Conservation (phyloP, 2,329 filamentous ascomycete genomes). For the Phaeosphaeriaceae sp. region DNA sequence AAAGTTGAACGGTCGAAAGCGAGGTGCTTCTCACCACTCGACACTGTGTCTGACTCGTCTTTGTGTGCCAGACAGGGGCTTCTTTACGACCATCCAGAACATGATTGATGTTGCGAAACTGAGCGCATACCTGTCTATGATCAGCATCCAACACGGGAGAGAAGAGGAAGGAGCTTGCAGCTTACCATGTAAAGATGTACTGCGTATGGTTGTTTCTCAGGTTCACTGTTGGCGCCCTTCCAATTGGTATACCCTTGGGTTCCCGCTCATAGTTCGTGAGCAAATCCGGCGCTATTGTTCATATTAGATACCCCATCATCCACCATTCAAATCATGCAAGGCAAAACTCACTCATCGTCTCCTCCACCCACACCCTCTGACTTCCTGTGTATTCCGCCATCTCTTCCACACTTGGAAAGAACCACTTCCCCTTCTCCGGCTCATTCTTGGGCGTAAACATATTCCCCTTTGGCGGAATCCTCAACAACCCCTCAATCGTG, state of each 20-base stretch:
- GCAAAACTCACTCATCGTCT: conserved; percentile 78
- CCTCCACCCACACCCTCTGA: conserved; percentile 92
- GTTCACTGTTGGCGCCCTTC: conserved; percentile 86
- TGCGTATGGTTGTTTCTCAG: conserved; percentile 95
- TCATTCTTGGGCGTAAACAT: conserved; percentile 93
- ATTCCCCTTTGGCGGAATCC: conserved; percentile 96
- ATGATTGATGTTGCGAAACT: conserved; percentile 87
- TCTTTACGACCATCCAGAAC: conserved; percentile 94
- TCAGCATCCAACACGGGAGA: conserved; percentile 18
- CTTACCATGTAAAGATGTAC: conserved; percentile 98
- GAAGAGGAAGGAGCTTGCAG: background rate
- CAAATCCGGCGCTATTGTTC: conserved; percentile 73
- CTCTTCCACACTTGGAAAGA: conserved; percentile 91
- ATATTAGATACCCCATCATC: conserved; percentile 37
- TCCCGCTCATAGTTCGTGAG: conserved; percentile 77
- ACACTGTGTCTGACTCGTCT: conserved; percentile 78
- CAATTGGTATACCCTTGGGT: conserved; percentile 85
- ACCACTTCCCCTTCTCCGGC: conserved; percentile 84
- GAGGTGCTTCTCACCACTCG: conserved; percentile 66
- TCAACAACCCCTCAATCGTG: conserved; percentile 80
- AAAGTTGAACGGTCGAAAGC: conserved; percentile 45
- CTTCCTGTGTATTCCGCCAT: conserved; percentile 86
- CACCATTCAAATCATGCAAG: background rate
- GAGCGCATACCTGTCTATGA: conserved; percentile 77
- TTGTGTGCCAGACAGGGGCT: conserved; percentile 75